Evolutionary conservation across 2,329 filamentous ascomycete species (phyloP).

Genomic region (Botrytis fabae): DNA sequence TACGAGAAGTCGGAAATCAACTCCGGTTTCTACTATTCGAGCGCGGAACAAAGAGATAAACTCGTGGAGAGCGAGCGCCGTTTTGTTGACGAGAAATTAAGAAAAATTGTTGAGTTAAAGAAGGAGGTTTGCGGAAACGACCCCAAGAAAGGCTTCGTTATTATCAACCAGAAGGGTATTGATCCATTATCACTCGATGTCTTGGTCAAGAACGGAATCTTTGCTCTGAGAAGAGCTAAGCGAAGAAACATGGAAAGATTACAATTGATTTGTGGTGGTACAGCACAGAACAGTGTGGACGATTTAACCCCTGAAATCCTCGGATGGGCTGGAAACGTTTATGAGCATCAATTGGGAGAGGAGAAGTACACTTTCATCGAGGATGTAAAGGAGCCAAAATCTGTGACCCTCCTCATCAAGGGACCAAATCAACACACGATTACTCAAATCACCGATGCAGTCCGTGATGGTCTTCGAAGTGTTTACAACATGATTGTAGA

Average conservation of each 20-base stretch:
- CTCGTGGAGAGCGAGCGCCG: constrained; percentile 94
- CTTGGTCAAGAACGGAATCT: constrained; percentile 95
- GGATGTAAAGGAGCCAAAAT: constrained; percentile 98
- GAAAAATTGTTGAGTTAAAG: constrained; percentile 97
- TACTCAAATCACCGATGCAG: constrained; percentile 92
- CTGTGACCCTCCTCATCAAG: constrained; percentile 96
- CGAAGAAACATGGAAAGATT: constrained; percentile 98
- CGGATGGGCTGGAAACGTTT: constrained; percentile 94
- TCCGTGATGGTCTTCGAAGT: constrained; percentile 89
- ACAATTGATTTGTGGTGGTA: constrained; percentile 89
- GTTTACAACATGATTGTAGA: constrained; percentile 99
- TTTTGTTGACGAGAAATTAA: constrained; percentile 93
- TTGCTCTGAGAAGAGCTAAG: constrained; percentile 92
- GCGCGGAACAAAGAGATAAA: constrained; percentile 94
- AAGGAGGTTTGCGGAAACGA: constrained; percentile 95
- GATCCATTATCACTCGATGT: constrained; percentile 95
- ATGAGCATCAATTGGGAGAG: constrained; percentile 95
- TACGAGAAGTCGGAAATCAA: constrained; percentile 99
- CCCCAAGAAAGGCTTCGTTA: constrained; percentile 90
- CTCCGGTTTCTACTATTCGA: constrained; percentile 98
- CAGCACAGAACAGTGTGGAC: constrained; percentile 93
- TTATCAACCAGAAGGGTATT: constrained; percentile 99
- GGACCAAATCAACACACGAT: constrained; percentile 97
- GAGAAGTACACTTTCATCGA: constrained; percentile 99
- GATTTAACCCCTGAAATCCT: constrained; percentile 85